Evolutionary conservation across 2,329 filamentous ascomycete genomes (phyloP).

Genomic region (Botryotinia convoluta): DNA sequence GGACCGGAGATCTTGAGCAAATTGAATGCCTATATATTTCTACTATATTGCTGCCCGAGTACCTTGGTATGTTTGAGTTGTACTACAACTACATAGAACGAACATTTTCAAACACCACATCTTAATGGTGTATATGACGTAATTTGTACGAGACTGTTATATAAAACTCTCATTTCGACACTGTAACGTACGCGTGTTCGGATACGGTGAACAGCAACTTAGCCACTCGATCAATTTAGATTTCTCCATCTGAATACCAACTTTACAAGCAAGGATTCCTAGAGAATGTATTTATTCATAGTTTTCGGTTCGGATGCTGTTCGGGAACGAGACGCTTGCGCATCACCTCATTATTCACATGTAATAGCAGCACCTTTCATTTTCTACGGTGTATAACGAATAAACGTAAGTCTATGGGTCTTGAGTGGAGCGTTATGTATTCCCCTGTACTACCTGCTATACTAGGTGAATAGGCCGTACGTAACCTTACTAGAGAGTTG

Average conservation of each 20-base stretch:
- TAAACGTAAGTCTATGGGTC: constrained; percentile 1
- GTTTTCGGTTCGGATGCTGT: background rate
- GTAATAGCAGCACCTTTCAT: background rate
- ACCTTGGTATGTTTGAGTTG: background rate
- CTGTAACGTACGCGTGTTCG: background rate
- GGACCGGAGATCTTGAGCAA: background rate
- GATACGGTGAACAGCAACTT: background rate
- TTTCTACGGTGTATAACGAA: background rate
- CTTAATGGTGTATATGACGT: background rate
- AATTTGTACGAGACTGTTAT: background rate
- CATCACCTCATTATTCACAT: constrained; percentile 13
- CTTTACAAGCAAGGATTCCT: background rate
- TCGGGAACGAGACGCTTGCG: background rate
- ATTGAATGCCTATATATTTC: background rate
- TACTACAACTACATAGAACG: background rate
- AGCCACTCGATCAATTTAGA: background rate
- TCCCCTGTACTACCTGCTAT: background rate
- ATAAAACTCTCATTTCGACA: background rate
- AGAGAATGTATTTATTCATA: background rate
- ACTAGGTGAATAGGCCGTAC: background rate
- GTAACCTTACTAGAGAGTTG: constrained; percentile 1
- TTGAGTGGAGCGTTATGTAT: background rate
- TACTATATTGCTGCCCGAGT: background rate
- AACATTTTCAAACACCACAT: background rate
- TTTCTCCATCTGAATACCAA: background rate